These are phyloP conservation scores for Ambrosia hybrid DNA, from an alignment of 140 eudicot genomes.

Conservation along the genomic window DNA sequence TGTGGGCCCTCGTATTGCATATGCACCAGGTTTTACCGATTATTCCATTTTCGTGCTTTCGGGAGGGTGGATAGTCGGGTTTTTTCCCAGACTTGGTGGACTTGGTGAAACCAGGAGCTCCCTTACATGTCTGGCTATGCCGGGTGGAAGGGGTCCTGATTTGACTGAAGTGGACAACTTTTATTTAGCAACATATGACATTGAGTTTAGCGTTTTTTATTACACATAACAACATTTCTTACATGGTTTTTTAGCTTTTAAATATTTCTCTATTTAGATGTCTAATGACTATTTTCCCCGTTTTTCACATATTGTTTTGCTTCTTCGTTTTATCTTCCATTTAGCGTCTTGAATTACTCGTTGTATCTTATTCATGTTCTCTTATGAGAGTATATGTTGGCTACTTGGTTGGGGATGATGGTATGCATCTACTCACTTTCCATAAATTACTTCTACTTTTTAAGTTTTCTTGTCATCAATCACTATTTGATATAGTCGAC, in stretches of 20 bases:
- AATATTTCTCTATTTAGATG: not conserved
- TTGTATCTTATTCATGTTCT: slow-evolving; percentile 90
- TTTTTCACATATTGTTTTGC: slow-evolving; percentile 71
- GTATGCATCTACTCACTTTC: slow-evolving; percentile 38
- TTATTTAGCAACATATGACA: no score
- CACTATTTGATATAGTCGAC: not conserved
- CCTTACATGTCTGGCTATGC: no score
- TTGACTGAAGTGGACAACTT: no score
- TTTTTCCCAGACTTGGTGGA: no score
- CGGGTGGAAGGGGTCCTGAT: no score
- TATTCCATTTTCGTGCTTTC: no score
- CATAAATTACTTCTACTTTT: not conserved
- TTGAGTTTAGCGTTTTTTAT: not conserved
- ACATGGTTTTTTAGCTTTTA: not conserved
- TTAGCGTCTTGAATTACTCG: slow-evolving; percentile 83
- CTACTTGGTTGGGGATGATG: slow-evolving; percentile 99
- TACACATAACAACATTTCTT: not conserved
- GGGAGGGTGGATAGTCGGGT: no score
- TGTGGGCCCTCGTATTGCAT: no score
- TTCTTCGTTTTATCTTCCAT: slow-evolving; percentile 96
- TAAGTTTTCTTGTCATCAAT: slow-evolving; percentile 6
- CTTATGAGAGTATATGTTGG: slow-evolving; percentile 82
- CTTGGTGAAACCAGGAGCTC: no score
- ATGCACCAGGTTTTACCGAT: no score
- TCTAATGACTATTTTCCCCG: slow-evolving; percentile 20